Conservation (phyloP, 1,284 basidiomycete genomes). For the Porphyrellus sp. region DNA sequence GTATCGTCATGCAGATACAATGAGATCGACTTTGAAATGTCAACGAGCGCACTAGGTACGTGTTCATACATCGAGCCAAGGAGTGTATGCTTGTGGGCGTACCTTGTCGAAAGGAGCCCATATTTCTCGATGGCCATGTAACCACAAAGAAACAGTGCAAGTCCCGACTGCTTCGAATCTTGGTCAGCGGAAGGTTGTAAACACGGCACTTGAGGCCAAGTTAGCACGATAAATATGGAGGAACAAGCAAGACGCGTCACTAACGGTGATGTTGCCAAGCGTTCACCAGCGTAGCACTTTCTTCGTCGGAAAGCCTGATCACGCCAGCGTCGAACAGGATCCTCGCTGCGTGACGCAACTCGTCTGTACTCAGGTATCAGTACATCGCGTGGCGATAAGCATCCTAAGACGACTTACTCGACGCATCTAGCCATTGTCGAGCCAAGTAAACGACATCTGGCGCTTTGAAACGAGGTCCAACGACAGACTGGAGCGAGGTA, state of each 20-base stretch:
- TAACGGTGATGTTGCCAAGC: conserved; percentile 68
- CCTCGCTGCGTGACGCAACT: conserved; percentile 72
- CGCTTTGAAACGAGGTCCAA: conserved; percentile 57
- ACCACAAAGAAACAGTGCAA: conserved; percentile 78
- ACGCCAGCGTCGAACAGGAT: conserved; percentile 75
- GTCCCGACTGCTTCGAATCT: conserved; percentile 53
- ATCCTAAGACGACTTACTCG: conserved; percentile 45
- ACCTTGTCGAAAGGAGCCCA: conserved; percentile 73
- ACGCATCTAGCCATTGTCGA: conserved; percentile 69
- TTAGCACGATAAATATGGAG: conserved; percentile 10
- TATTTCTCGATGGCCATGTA: conserved; percentile 83
- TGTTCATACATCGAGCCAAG: not conserved
- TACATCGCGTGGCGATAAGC: not conserved
- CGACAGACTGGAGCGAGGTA: conserved; percentile 56
- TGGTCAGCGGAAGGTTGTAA: conserved; percentile 54
- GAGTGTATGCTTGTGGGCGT: not conserved
- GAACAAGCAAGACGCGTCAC: conserved; percentile 22
- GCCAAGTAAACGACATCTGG: conserved; percentile 75
- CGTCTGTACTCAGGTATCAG: conserved; percentile 42
- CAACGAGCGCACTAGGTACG: conserved; percentile 66
- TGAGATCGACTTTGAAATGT: conserved; percentile 80
- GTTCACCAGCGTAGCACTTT: conserved; percentile 59
- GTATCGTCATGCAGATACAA: conserved; percentile 73
- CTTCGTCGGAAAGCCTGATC: conserved; percentile 62
- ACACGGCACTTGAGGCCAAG: conserved; percentile 54